A percentile compares a stretch with the other conserved stretches of the same genome.
Evolutionary conservation across 495 filamentous ascomycete genomes (phyloP).

Genomic region (Podospora appendiculata): DNA sequence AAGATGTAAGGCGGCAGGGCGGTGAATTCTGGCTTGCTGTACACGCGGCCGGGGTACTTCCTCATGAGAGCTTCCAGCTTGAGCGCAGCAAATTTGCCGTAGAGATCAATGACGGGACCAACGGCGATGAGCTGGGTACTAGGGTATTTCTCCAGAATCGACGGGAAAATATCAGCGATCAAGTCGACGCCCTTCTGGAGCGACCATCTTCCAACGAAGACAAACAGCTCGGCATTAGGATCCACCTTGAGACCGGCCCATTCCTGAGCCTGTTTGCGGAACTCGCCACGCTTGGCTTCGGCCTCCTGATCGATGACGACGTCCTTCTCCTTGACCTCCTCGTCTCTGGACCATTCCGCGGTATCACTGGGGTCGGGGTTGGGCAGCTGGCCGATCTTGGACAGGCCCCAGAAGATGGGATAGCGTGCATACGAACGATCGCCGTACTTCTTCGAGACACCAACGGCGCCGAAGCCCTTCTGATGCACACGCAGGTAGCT

Average conservation of each 20-base stretch:
- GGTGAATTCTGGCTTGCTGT: constrained; percentile 67
- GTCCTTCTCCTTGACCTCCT: constrained; percentile 32
- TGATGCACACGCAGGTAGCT: constrained; percentile 67
- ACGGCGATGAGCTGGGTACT: constrained; percentile 63
- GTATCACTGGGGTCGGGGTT: constrained; percentile 70
- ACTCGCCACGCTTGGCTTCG: constrained; percentile 47
- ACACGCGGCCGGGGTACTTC: constrained; percentile 64
- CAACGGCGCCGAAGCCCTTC: constrained; percentile 66
- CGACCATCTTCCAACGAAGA: constrained; percentile 71
- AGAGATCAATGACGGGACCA: constrained; percentile 68
- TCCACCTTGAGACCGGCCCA: constrained; percentile 61
- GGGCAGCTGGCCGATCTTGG: constrained; percentile 60
- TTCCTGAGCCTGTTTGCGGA: constrained; percentile 62
- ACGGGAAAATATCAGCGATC: constrained; percentile 68
- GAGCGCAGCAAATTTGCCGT: constrained; percentile 67
- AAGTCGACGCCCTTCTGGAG: constrained; percentile 72
- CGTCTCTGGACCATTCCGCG: constrained; percentile 52
- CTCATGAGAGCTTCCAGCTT: constrained; percentile 67
- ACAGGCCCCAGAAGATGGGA: constrained; percentile 69
- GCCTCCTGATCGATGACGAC: constrained; percentile 48
- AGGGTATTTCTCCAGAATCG: constrained; percentile 55
- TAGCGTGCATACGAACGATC: constrained; percentile 66
- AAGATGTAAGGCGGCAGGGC: constrained; percentile 65
- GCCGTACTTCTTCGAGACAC: constrained; percentile 67
- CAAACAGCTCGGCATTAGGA: constrained; percentile 60